Evolutionary conservation across 2,329 filamentous ascomycete species (phyloP).

Genomic region (Curvularia sp.): DNA sequence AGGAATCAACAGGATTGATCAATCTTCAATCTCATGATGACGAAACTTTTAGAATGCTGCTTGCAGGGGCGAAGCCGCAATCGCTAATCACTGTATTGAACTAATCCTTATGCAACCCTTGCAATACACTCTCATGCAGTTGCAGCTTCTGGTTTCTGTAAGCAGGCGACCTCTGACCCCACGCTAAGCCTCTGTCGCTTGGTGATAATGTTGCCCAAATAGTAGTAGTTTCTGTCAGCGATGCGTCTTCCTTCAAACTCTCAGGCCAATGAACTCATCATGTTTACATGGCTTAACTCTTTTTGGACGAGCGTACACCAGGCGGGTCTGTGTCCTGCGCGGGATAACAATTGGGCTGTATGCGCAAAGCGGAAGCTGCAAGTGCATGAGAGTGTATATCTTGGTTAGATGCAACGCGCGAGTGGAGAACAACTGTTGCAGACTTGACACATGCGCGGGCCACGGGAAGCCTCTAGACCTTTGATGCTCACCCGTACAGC

Average conservation of each 20-base stretch:
- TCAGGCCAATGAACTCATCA: background rate
- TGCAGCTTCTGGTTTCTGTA: background rate
- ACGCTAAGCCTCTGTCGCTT: background rate
- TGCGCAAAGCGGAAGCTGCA: too few relatives aligned
- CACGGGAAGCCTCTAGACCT: background rate
- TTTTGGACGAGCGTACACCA: background rate
- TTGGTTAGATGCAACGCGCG: background rate
- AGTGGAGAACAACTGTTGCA: background rate
- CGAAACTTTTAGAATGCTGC: too few relatives aligned
- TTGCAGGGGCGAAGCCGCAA: too few relatives aligned
- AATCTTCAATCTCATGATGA: too few relatives aligned
- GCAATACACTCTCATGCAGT: background rate
- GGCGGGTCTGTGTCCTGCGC: background rate
- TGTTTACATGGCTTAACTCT: background rate
- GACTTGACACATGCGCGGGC: background rate
- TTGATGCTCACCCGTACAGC: conserved; percentile 2
- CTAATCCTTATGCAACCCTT: too few relatives aligned
- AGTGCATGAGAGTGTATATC: too few relatives aligned
- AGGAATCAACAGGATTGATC: too few relatives aligned
- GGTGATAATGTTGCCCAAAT: background rate
- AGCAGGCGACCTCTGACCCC: background rate
- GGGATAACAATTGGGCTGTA: too few relatives aligned
- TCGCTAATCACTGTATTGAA: too few relatives aligned
- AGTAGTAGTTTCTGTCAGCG: background rate
- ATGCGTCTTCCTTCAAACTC: background rate